Evolutionary conservation across 331 rosid species (phyloP), one percentile per base, ranked within the genome.

Genomic region (Acacia pycnantha): DNA sequence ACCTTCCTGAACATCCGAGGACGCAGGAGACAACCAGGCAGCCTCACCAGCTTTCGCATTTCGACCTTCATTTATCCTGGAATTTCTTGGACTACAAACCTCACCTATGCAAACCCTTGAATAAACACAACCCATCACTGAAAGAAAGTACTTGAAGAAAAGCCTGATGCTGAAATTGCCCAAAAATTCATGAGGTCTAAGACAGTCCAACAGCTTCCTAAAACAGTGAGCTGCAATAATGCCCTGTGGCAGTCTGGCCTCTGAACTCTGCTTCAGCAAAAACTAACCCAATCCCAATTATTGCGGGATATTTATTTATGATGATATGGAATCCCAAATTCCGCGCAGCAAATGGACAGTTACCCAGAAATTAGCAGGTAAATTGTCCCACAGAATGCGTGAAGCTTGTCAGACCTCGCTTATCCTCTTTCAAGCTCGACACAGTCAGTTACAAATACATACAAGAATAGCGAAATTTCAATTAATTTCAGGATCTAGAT

Each of bases 91-190:
- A 21, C 76, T 81, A 64, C 90, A 82, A 40, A 87, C 85, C 61
- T 89, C 93, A 1, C 99, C 97, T 6, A 96, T 86, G 74, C 99
- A 96, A 27, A 89, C 95, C 82, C 90, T 86, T 7, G 99, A 96
- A 79, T 94, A 94, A 12, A 96, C 91, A 81, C 99, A 96, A 81
- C 99, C 99, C 99, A 96, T 96, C 65, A 73, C 62, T 70, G 53
- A 71, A 69, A 87, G 71, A 22, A 21, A 47, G 53, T 67, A 80
- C 80, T 48, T 77, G 24, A 31, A 76, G 6, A 80, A 37, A 46
- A 85, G 81, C 76, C 83, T 84, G 86, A 86, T 74, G 76, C 70
- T 76, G 56, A 53, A 88, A 71, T 76, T 33, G 85, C 77, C 80
- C 43, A 76, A 71, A 70, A 51, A 88, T 59, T 84, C 94, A 90